Base-by-base conservation (phyloP, 208 protist genomes). In the Acanthamoeba triangularis region DNA sequence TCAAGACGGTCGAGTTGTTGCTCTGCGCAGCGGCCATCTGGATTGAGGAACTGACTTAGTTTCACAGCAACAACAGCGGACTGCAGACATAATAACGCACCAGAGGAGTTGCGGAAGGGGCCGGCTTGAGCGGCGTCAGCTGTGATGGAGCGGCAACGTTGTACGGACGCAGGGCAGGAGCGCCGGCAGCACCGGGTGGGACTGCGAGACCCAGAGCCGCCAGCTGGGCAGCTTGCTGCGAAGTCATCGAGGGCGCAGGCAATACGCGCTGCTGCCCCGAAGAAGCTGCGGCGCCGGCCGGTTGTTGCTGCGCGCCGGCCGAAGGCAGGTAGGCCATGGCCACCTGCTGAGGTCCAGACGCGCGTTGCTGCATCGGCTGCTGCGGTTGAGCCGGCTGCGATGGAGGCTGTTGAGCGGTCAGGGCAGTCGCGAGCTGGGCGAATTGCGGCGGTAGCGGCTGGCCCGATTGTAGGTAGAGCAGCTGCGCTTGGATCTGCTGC, bases 211-310 rank as follows among this genome's bases (percentile, higher is more conserved):
- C 76, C 44, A 85, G 10, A 3, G 76, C 76, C 7, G 44, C 76
- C 37, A 85, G 47, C 47, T 85, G 76, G 28, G 44, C 76, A 10
- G 37, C 69, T 30, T 85, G 76, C 47, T 85, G 76, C 7, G 78
- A 41, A 5, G 78, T 37, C 5, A 87, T 30, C 16, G 78, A 18
- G 18, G 74, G 78, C 11, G 44, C 78, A 30, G 78, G 47, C n/a
- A 87, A 33, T 41, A 87, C 78, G 37, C 78, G 37, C 49, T 87
- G 78, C 78, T 87, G 78, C 30, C 44, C 14, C 2, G 74, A 7
- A 1, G 65, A 74, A 4, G 33, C 14, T 59, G 78, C 78, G 54
- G 78, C 14, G 54, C 41, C 7, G 54, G 78, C 78, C 56, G 78
- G 78, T 16, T 87, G 78, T 35, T 59, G 78, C 78, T 87, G 78